phyloP scores from a whole-genome alignment of 2,329 filamentous ascomycete genomes.

The Paraphoma chrysanthemicola region DNA sequence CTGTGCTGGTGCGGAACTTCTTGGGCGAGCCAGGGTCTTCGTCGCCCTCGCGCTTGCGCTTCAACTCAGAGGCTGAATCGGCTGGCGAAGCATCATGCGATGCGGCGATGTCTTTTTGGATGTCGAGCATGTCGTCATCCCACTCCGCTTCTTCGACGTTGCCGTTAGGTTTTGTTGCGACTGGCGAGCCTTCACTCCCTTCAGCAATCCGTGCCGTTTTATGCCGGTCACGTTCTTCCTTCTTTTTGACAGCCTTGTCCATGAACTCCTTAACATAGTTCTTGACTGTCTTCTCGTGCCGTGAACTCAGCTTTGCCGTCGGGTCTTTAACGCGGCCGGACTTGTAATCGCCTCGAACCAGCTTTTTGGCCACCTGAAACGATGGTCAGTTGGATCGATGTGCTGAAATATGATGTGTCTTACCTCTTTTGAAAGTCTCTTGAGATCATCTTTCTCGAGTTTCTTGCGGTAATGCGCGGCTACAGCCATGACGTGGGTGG shows the following conservation, averaged over 20 bases:
- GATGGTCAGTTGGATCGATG: conserved; percentile 10
- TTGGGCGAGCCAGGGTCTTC: conserved; percentile 37
- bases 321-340: conserved; percentile 86
- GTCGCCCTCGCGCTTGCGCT: conserved; percentile 48
- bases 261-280: conserved; percentile 84
- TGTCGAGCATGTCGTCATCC: conserved; percentile 30
- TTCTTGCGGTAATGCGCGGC: conserved; percentile 87
- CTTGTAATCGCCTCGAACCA: conserved; percentile 92
- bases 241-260: conserved; percentile 79
- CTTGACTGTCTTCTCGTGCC: conserved; percentile 83
- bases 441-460: conserved; percentile 79
- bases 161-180: conserved; percentile 20
- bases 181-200: conserved; percentile 19
- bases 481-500: conserved; percentile 83
- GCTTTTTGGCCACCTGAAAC: conserved; percentile 75
- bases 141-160: conserved; percentile 10
- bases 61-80: conserved; percentile 39
- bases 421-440: conserved; percentile 70
- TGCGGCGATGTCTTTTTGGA: conserved; percentile 19
- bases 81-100: conserved; percentile 27
- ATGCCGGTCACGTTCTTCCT: conserved; percentile 67
- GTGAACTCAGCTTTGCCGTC: conserved; percentile 71
- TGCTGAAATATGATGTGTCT: neutral
- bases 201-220: conserved; percentile 53
- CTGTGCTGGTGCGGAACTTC: conserved; percentile 37